phyloP scores from a whole-genome alignment of 495 filamentous ascomycete genomes.

The Tirmania nivea region DNA sequence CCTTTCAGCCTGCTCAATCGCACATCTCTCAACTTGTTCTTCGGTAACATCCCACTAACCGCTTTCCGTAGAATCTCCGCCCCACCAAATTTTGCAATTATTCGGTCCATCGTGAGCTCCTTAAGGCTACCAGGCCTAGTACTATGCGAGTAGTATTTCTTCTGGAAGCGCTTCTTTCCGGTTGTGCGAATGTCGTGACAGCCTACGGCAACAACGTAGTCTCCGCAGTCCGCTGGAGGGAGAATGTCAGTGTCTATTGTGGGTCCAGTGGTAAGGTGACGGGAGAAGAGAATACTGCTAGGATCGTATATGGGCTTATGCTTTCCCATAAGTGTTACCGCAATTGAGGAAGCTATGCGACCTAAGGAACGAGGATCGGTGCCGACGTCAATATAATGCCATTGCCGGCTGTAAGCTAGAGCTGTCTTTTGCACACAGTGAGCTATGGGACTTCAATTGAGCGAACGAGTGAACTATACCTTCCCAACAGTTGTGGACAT shows the following conservation, averaged over 20 bases:
- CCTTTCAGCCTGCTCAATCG: constrained; percentile 73
- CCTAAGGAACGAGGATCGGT: constrained; percentile 47
- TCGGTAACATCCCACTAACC: constrained; percentile 90
- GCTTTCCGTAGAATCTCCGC: constrained; percentile 82
- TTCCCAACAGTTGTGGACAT: not conserved
- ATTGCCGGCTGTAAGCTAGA: constrained; percentile 83
- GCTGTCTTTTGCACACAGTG: constrained; percentile 40
- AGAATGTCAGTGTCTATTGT: not conserved
- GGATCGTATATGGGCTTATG: constrained; percentile 97
- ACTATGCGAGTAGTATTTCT: constrained; percentile 84
- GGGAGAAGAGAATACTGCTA: constrained; percentile 18
- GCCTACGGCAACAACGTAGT: constrained; percentile 87
- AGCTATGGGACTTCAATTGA: too few species aligned
- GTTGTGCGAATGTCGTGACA: constrained; percentile 74
- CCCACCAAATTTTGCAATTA: constrained; percentile 87
- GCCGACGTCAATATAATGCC: constrained; percentile 74
- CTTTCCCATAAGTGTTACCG: constrained; percentile 89
- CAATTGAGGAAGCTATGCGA: constrained; percentile 77
- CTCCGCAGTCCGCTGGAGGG: constrained; percentile 74
- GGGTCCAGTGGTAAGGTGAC: not conserved
- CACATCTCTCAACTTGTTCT: constrained; percentile 77
- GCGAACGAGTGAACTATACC: too few species aligned
- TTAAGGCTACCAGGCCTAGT: constrained; percentile 72
- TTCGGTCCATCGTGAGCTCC: constrained; percentile 77
- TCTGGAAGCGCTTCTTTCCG: constrained; percentile 77